These are phyloP conservation scores for Saraca asoca DNA, from an alignment of 331 rosid species.

Conservation along the genomic window DNA sequence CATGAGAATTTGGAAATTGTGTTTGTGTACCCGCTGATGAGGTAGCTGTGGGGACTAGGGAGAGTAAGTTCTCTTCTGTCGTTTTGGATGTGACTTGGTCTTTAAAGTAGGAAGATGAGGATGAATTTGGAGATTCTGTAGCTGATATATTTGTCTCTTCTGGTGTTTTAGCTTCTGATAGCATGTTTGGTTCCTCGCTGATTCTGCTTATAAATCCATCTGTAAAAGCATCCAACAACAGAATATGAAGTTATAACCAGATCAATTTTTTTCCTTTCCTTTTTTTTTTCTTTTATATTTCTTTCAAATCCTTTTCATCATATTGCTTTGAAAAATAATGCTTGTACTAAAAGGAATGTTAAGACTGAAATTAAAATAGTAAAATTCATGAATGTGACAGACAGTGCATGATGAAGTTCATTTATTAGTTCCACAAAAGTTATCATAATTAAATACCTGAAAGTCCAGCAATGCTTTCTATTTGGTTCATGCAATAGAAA, in stretches of 20 bases:
- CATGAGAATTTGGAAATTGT: too few species aligned
- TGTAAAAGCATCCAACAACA: neutral
- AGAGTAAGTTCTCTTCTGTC: conserved; percentile 29
- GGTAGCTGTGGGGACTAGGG: too few species aligned
- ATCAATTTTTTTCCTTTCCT: conserved; percentile 2
- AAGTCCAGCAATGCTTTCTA: conserved; percentile 43
- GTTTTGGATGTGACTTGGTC: conserved; percentile 29
- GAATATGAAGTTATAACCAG: conserved; percentile 2
- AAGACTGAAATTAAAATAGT: too few species aligned
- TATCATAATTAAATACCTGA: conserved; percentile 60
- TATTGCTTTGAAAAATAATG: too few species aligned
- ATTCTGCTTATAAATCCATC: conserved; percentile 48
- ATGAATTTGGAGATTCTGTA: conserved; percentile 61
- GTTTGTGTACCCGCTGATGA: too few species aligned
- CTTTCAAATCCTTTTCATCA: too few species aligned
- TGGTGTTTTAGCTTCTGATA: conserved; percentile 42
- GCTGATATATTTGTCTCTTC: conserved; percentile 52
- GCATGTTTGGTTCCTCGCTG: conserved; percentile 44
- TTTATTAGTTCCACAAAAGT: too few species aligned
- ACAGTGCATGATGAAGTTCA: neutral
- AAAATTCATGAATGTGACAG: too few species aligned
- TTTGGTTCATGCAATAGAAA: conserved; percentile 56
- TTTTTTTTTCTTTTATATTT: too few species aligned
- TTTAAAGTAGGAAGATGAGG: conserved; percentile 69
- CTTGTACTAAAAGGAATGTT: too few species aligned